Evolutionary conservation across 1,284 basidiomycete genomes (phyloP).

Genomic region (Xerocomus amazonicus): DNA sequence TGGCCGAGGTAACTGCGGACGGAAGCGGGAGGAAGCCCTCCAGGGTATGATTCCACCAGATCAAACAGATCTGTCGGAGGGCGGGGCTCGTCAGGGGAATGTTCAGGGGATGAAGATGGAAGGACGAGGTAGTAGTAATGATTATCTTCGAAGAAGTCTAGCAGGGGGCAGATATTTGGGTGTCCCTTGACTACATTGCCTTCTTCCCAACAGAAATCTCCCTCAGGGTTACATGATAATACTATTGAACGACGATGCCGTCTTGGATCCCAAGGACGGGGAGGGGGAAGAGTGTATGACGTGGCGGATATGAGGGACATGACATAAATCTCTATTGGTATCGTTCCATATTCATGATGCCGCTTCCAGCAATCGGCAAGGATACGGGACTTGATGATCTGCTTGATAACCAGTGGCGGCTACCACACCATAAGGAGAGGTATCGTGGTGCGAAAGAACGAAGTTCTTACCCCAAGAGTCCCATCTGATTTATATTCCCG

Average conservation of each 20-base stretch:
- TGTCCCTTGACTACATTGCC: conserved; percentile 76
- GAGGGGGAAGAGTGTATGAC: conserved; percentile 66
- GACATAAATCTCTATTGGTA: conserved; percentile 98
- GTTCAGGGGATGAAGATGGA: conserved; percentile 65
- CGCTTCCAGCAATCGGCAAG: conserved; percentile 99
- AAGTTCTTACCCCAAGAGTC: conserved; percentile 68
- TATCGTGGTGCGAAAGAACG: conserved; percentile 7
- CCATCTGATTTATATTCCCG: conserved; percentile 76
- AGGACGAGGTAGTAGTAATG: conserved; percentile 94
- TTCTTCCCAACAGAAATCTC: conserved; percentile 55
- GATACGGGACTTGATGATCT: conserved; percentile 97
- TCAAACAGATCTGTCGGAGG: conserved; percentile 89
- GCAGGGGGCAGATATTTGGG: conserved; percentile 88
- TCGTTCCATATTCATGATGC: conserved; percentile 91
- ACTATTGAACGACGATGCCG: conserved; percentile 33
- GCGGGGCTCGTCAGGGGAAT: conserved; percentile 45
- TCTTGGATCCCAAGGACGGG: conserved; percentile 77
- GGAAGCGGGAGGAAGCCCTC: conserved; percentile 75
- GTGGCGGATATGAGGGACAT: conserved; percentile 86
- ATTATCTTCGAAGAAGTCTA: conserved; percentile 97
- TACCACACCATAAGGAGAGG: conserved; percentile 28
- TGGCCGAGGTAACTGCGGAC: conserved; percentile 90
- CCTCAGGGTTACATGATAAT: conserved; percentile 4
- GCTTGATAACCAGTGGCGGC: conserved; percentile 89
- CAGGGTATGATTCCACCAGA: conserved; percentile 85